These are phyloP conservation scores for Globisporangium spinosum DNA, from an alignment of 352 stramenopile genomes.

Conservation along the genomic window DNA sequence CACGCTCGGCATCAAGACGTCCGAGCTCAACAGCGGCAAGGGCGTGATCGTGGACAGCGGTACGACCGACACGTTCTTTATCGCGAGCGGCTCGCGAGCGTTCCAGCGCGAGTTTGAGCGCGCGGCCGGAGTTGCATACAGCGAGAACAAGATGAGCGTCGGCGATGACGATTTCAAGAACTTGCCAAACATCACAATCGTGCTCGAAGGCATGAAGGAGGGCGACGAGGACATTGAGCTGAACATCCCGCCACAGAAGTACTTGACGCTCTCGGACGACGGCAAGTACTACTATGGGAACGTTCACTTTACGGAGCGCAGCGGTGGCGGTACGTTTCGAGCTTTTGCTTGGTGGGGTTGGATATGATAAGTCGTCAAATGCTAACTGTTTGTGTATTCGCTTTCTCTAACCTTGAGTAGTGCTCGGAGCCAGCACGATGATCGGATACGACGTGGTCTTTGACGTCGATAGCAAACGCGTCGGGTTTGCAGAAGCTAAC, in stretches of 20 bases:
- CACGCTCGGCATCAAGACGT: slow-evolving; percentile 38
- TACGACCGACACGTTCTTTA: slow-evolving; percentile 85
- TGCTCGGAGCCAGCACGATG: slow-evolving; percentile 78
- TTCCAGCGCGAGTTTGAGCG: slow-evolving; percentile 56
- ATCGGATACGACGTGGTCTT: slow-evolving; percentile 85
- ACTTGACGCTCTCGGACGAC: slow-evolving; percentile 51
- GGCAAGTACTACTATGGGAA: slow-evolving; percentile 60
- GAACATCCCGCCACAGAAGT: slow-evolving; percentile 57
- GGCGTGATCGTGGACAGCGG: slow-evolving; percentile 85
- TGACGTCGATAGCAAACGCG: slow-evolving; percentile 63
- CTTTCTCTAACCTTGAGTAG: slow-evolving; percentile 22
- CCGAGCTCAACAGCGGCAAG: slow-evolving; percentile 60
- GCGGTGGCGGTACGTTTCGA: slow-evolving; percentile 51
- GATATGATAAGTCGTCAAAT: neutral
- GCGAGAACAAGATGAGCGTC: slow-evolving; percentile 50
- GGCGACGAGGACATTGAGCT: slow-evolving; percentile 56
- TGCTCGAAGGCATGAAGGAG: slow-evolving; percentile 47
- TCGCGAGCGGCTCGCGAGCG: slow-evolving; percentile 31
- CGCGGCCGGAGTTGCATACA: slow-evolving; percentile 49
- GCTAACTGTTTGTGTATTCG: slow-evolving; percentile 6
- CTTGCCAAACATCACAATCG: slow-evolving; percentile 65
- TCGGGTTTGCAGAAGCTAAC: slow-evolving; percentile 71
- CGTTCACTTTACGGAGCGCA: slow-evolving; percentile 80
- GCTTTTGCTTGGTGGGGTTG: neutral
- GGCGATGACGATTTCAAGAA: slow-evolving; percentile 30